A percentile compares a stretch with the other conserved stretches of the same genome.
Conservation (phyloP, 192 early-diverging fungal species). For the Entrophospora sp. region DNA sequence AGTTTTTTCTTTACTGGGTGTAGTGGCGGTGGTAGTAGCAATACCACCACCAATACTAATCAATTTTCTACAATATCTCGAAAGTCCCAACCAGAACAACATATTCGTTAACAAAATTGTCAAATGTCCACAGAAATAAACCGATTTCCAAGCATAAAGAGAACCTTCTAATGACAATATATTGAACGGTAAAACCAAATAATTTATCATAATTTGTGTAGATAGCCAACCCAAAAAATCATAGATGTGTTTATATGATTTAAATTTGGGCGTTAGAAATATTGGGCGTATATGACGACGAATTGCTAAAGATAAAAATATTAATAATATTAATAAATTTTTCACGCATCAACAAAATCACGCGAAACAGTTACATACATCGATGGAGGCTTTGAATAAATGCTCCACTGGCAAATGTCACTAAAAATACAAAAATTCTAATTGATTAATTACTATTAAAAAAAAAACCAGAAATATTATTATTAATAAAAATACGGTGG, state of each 20-base stretch:
- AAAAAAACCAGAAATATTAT: conserved; percentile 22
- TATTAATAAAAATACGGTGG: conserved; percentile 10
- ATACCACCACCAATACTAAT: not conserved
- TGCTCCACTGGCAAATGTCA: conserved; percentile 56
- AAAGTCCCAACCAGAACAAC: not conserved
- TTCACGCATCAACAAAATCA: not conserved
- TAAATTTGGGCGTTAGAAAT: conserved; percentile 32
- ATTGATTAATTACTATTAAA: conserved; percentile 4
- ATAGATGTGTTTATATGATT: conserved; percentile 47
- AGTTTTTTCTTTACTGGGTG: too few relatives aligned
- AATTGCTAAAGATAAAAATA: conserved; percentile 28
- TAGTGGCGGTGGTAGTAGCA: too few relatives aligned
- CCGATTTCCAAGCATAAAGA: conserved; percentile 48
- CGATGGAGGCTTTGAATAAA: conserved; percentile 48
- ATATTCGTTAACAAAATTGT: conserved; percentile 29
- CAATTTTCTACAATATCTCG: not conserved
- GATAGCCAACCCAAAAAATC: conserved; percentile 61
- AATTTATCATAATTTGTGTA: conserved; percentile 61
- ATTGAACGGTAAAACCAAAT: conserved; percentile 61
- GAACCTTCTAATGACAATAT: conserved; percentile 47
- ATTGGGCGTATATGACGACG: conserved; percentile 57
- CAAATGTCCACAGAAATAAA: conserved; percentile 56
- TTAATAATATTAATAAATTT: not conserved
- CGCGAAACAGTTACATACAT: not conserved
- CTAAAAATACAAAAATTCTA: conserved; percentile 17